Evolutionary conservation across 2,329 filamentous ascomycete species (phyloP).

Genomic region (Penicillium occitanis): DNA sequence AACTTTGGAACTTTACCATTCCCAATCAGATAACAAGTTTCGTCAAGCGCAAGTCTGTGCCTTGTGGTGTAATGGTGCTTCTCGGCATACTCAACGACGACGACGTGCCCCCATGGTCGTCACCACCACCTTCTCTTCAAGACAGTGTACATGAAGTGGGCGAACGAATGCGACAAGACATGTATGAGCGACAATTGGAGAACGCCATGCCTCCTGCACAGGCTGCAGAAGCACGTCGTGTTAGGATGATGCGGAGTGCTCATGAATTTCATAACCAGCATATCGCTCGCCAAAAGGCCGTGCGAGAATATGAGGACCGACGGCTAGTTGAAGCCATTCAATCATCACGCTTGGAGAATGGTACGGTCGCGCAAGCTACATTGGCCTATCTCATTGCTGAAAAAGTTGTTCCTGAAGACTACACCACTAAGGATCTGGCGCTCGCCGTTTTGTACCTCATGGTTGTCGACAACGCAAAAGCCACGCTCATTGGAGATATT

Average conservation of each 20-base stretch:
- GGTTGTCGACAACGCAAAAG: constrained; percentile 27
- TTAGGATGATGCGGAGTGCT: constrained; percentile 23
- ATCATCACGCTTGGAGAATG: constrained; percentile 28
- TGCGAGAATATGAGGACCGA: constrained; percentile 27
- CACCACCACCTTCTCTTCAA: constrained; percentile 19
- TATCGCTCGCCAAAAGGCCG: constrained; percentile 18
- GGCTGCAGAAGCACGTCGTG: constrained; percentile 27
- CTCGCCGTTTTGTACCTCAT: constrained; percentile 32
- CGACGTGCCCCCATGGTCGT: constrained; percentile 30
- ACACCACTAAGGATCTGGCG: constrained; percentile 26
- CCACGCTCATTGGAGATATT: constrained; percentile 26
- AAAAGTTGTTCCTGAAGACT: constrained; percentile 28
- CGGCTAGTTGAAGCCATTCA: constrained; percentile 28
- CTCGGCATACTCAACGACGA: constrained; percentile 28
- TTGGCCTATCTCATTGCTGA: constrained; percentile 28
- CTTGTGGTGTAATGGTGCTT: constrained; percentile 32
- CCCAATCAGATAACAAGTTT: constrained; percentile 27
- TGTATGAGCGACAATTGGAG: constrained; percentile 26
- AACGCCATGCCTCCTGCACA: constrained; percentile 30
- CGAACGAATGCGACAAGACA: constrained; percentile 24
- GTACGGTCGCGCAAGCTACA: constrained; percentile 27
- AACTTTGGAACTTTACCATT: constrained; percentile 29
- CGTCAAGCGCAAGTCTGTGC: constrained; percentile 28
- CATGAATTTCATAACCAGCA: constrained; percentile 25
- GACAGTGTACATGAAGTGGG: constrained; percentile 23